These are phyloP conservation scores for Anisodus acutangulus DNA, from an alignment of 257 asterid species.

Conservation along the genomic window DNA sequence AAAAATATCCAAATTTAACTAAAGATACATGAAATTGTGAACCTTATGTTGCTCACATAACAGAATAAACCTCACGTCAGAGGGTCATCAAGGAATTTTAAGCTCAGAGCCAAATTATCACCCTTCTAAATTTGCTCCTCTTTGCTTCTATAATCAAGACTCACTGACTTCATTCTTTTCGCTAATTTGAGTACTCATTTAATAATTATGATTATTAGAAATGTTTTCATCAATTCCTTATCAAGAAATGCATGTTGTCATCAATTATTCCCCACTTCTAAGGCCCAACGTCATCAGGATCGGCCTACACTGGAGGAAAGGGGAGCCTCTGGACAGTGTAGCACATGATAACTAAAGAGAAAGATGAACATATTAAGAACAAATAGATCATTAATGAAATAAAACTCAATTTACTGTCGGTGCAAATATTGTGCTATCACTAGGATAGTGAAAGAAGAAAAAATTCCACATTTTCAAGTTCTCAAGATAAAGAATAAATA, in stretches of 20 bases:
- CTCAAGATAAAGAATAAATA: not conserved
- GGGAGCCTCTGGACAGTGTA: not conserved
- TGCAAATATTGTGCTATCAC: not conserved
- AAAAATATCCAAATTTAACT: not conserved
- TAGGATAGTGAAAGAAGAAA: not conserved
- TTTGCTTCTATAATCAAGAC: not conserved
- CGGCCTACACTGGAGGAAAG: not conserved
- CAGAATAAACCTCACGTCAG: not conserved
- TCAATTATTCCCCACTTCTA: not conserved
- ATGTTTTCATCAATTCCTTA: not conserved
- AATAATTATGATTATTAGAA: not conserved
- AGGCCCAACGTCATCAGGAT: not conserved
- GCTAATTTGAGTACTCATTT: not conserved
- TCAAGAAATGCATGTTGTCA: not conserved
- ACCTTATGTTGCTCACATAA: not conserved
- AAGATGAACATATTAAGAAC: constrained; percentile 16
- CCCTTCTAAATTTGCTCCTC: not conserved
- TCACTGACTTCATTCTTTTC: not conserved
- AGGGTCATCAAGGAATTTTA: not conserved
- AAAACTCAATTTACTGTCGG: not conserved
- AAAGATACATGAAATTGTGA: not conserved
- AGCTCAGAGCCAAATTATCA: constrained; percentile 18
- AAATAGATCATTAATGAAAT: not conserved
- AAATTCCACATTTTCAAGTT: not conserved
- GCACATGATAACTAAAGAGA: not conserved